Conservation (phyloP, 1,139 yeast genomes). For the Magnusiomyces suaveolens region DNA sequence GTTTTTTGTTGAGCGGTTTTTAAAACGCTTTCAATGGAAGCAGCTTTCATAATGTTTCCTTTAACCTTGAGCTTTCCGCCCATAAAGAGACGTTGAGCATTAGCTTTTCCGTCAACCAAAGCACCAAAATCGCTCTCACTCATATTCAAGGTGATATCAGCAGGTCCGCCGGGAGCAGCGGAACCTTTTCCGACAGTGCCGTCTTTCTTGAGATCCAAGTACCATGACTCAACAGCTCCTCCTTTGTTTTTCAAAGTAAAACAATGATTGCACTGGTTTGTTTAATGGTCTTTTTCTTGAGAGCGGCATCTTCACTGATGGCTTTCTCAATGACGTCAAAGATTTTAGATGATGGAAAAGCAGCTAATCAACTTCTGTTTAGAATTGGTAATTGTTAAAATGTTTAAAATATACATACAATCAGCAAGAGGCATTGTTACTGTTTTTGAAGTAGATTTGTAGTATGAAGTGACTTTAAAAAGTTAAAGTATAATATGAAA, state of each 20-base stretch:
- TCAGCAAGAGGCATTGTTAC: not conserved
- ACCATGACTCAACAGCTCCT: slow-evolving; percentile 59
- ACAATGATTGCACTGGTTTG: slow-evolving; percentile 55
- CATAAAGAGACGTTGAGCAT: slow-evolving; percentile 79
- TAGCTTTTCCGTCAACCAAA: slow-evolving; percentile 67
- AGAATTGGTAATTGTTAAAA: not conserved
- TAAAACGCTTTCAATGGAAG: slow-evolving; percentile 63
- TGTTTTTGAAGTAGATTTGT: not conserved
- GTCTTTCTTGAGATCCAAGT: slow-evolving; percentile 56
- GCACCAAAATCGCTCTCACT: slow-evolving; percentile 52
- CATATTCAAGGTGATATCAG: slow-evolving; percentile 58
- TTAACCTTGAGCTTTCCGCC: slow-evolving; percentile 74
- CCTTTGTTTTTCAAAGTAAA: slow-evolving; percentile 62
- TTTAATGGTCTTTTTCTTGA: slow-evolving; percentile 31
- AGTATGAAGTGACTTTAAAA: no score
- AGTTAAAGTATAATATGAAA: no score
- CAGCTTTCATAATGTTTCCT: slow-evolving; percentile 87
- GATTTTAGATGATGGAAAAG: slow-evolving; percentile 35
- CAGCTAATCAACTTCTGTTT: slow-evolving; percentile 18
- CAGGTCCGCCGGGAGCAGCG: slow-evolving; percentile 38
- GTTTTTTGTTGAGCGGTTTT: slow-evolving; percentile 49
- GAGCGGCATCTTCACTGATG: slow-evolving; percentile 25
- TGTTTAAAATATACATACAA: not conserved
- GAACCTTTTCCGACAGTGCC: slow-evolving; percentile 46
- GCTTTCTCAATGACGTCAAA: slow-evolving; percentile 33